Conservation (phyloP, 2,329 filamentous ascomycete species). For the Xenoacremonium recifei region DNA sequence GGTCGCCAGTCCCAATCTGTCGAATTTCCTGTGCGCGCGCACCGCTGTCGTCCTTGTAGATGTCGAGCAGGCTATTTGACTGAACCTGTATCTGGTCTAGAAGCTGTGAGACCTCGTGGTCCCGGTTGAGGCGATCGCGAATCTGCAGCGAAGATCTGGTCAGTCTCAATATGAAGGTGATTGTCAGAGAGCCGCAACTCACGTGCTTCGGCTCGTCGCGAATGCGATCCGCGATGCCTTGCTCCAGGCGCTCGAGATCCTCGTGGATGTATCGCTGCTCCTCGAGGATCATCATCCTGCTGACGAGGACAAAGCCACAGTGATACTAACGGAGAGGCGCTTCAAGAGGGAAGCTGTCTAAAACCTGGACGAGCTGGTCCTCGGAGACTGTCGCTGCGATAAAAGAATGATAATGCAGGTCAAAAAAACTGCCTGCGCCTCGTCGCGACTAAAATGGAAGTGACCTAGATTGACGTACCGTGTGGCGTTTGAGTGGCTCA, state of each 20-base stretch:
- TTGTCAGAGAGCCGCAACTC: constrained; percentile 30
- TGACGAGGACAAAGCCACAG: no score
- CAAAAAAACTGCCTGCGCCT: constrained; percentile 28
- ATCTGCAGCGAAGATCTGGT: constrained; percentile 54
- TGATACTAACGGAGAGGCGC: no score
- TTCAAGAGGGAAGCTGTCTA: no score
- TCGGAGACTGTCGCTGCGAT: no score
- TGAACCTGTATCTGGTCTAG: constrained; percentile 85
- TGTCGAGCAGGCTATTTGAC: constrained; percentile 73
- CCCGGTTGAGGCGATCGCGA: constrained; percentile 82
- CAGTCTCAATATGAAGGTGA: constrained; percentile 1
- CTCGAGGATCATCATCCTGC: constrained; percentile 79
- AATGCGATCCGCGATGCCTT: constrained; percentile 86
- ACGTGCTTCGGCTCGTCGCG: constrained; percentile 87
- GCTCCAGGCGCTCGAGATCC: constrained; percentile 93
- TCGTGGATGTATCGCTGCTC: constrained; percentile 93
- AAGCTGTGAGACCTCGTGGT: constrained; percentile 88
- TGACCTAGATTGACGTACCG: constrained; percentile 10
- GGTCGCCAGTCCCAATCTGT: constrained; percentile 77
- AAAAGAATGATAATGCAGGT: no score
- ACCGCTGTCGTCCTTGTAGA: constrained; percentile 80
- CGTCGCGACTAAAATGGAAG: constrained; percentile 26
- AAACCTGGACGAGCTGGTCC: no score
- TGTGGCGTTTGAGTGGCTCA: no score
- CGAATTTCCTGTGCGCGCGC: constrained; percentile 77